Evolutionary conservation across 495 filamentous ascomycete genomes (phyloP), one percentile per base, ranked within the genome.

Genomic region (Ramalina intermedia): DNA sequence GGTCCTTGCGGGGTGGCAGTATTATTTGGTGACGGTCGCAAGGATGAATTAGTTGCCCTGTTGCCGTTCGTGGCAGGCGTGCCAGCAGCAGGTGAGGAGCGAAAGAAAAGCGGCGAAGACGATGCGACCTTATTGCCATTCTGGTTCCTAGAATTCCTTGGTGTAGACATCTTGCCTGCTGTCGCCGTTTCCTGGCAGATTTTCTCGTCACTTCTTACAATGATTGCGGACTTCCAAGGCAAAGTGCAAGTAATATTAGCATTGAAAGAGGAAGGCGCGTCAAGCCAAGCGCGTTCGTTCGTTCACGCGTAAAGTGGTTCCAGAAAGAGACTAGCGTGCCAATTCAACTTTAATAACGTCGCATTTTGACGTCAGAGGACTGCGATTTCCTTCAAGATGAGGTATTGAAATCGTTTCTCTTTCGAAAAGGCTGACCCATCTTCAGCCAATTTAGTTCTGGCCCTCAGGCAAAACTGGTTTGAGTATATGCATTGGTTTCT

Each of bases 41-140:
- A 53, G 14, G 82, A 79, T n/a, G 81, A 87, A 66, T 80, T 86
- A 35, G 77, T 71, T 18, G 67, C 69, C 63, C 78, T 72, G 39
- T 64, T 70, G 52, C 69, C 66, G 33, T 67, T 67, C 27, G 72
- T 78, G 58, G 75, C 75, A 57, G 77, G 72, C 52, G 59, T 71
- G 55, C 66, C 73, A 11, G 29, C 23, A 24, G 67, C 72, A 4
- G 87, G 82, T 13, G 87, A 88, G 1, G 87, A 91, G 49, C 80
- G 79, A 62, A 80, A 91, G 62, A 86, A 84, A 50, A 93, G 73
- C 24, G 88, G 88, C 23, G 87, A 94, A 3, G 87, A 91, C 3
- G 80, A 80, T 26, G 71, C 61, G 0, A 66, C 52, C 39, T 65
- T 61, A 29, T 59, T 66, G 13, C 48, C 44, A 18, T 47, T 37